These are phyloP conservation scores for Neurospora crassa DNA, from an alignment of 2,329 filamentous ascomycete genomes.

Conservation along the genomic window DNA sequence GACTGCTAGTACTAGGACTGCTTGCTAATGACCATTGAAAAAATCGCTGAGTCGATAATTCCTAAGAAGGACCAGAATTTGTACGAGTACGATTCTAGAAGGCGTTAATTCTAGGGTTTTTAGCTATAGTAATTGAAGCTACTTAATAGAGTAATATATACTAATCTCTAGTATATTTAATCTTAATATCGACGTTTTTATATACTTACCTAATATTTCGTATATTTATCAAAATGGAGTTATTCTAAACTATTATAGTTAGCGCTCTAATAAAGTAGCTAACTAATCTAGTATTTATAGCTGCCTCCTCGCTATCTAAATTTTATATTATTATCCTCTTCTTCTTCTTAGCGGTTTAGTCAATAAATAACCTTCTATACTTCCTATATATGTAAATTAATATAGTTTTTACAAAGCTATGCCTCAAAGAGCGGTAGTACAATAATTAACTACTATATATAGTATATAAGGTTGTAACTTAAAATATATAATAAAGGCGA, in stretches of 20 bases:
- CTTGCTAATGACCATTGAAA: neutral
- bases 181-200: neutral
- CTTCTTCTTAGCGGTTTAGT: neutral
- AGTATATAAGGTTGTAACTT: neutral
- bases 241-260: neutral
- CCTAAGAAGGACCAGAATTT: neutral
- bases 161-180: neutral
- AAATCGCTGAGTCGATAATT: neutral
- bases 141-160: neutral
- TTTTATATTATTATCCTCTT: neutral
- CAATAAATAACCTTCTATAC: neutral
- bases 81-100: neutral
- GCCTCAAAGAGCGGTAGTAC: neutral
- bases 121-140: rapidly evolving
- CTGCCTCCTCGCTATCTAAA: neutral
- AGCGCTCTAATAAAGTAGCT: neutral
- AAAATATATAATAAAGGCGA: neutral
- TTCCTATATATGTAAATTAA: neutral
- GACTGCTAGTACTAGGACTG: neutral
- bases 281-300: neutral
- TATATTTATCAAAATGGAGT: neutral
- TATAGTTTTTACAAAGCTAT: neutral
- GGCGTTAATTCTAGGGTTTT: neutral
- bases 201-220: neutral
- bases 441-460: neutral